Evolutionary conservation across 1,284 basidiomycete genomes (phyloP).

Genomic region (Trametes polyzona): DNA sequence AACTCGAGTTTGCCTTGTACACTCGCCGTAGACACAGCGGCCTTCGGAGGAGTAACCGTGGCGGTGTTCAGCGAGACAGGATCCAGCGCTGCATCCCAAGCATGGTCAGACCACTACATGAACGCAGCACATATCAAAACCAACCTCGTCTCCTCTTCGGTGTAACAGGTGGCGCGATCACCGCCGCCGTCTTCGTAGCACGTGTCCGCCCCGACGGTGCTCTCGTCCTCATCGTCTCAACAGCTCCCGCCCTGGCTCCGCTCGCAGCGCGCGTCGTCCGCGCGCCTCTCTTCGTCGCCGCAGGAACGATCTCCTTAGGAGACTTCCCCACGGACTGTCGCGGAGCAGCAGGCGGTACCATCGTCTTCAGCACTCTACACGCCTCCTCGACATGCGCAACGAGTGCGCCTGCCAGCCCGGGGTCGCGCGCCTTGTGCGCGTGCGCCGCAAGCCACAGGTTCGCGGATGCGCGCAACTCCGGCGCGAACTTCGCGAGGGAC

Average conservation of each 20-base stretch:
- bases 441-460: conserved; percentile 72
- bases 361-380: conserved; percentile 47
- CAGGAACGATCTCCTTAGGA: neutral
- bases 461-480: conserved; percentile 52
- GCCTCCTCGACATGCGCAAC: conserved; percentile 54
- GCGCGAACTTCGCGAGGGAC: conserved; percentile 41
- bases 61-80: conserved; percentile 41
- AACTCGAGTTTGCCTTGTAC: conserved; percentile 35
- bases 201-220: conserved; percentile 17
- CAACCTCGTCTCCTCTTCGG: conserved; percentile 44
- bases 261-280: conserved; percentile 18
- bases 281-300: conserved; percentile 9
- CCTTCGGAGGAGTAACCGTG: conserved; percentile 29
- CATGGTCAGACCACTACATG: neutral
- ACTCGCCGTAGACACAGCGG: neutral
- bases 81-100: conserved; percentile 35
- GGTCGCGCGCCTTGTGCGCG: conserved; percentile 54
- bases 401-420: conserved; percentile 45
- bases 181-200: conserved; percentile 8
- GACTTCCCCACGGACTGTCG: conserved; percentile 17
- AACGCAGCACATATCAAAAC: neutral
- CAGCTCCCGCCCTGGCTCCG: conserved; percentile 7
- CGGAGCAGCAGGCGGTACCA: conserved; percentile 33
- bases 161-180: conserved; percentile 27
- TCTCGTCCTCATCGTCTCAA: conserved; percentile 36